Evolutionary conservation across 495 filamentous ascomycete genomes (phyloP).

Genomic region (Xylaria scruposa): DNA sequence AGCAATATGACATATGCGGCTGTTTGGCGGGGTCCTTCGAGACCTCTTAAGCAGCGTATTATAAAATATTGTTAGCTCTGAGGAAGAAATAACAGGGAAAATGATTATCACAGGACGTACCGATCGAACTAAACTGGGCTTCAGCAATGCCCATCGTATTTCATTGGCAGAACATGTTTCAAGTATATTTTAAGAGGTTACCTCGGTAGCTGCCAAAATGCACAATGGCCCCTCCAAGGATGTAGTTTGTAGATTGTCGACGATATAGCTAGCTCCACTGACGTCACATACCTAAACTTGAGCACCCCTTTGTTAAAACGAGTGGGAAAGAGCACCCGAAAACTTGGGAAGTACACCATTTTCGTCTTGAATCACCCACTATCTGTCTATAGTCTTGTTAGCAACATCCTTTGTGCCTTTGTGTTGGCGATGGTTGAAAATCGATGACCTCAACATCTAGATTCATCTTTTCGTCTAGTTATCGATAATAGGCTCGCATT

Average conservation of each 20-base stretch:
- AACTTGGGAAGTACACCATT: not conserved
- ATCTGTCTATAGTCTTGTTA: not conserved
- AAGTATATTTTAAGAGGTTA: not conserved
- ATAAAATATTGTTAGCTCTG: not conserved
- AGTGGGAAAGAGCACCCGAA: not conserved
- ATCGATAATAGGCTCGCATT: constrained; percentile 18
- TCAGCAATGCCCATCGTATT: not conserved
- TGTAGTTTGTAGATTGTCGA: not conserved
- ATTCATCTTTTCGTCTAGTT: not conserved
- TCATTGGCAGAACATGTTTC: not conserved
- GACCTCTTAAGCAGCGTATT: not conserved
- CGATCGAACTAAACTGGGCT: not conserved
- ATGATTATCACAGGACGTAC: not conserved
- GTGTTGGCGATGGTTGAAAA: constrained; percentile 2
- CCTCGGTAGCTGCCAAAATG: not conserved
- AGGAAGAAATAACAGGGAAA: not conserved
- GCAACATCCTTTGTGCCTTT: not conserved
- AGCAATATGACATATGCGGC: not conserved
- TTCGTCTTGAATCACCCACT: not conserved
- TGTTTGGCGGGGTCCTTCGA: not conserved
- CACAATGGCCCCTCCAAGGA: not conserved
- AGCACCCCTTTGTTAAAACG: not conserved
- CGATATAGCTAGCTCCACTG: constrained; percentile 7
- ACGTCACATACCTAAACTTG: not conserved
- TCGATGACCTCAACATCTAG: constrained; percentile 36